Evolutionary conservation across 2,329 filamentous ascomycete genomes (phyloP), one percentile per base, ranked within the genome.

Genomic region (Coleophoma crateriformis): DNA sequence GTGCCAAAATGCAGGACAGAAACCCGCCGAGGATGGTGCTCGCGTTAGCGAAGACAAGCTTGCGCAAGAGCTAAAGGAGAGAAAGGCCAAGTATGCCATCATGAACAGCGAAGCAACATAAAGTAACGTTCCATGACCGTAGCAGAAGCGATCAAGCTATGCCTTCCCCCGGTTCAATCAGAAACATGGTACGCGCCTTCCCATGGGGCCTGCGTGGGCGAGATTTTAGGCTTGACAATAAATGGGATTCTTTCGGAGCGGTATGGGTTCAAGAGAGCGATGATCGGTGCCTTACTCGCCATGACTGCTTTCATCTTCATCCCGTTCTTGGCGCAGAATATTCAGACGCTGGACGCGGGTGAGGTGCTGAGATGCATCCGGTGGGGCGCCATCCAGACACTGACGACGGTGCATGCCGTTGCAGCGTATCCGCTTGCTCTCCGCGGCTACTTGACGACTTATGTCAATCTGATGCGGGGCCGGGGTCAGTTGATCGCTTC

Each of bases 401-500:
- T 59, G 27, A 58, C 57, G 4, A 54, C 48, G 8, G 33, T 34
- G 10, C 61, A 63, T 34, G 58, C 60, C 2, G 58, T 38, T 14
- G 59, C 62, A 10, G 58, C 61, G 1, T 57, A 55, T 13, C 57
- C 59, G 7, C 58, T 58, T 8, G 52, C 61, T 8, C 49, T 63
- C 4, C 42, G 59, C 17, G 51, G 57, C 0, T 63, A 62, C 34
- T 46, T 45, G 22, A 55, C 34, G 0, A 75, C 74, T 1, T 77
- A 75, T 47, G 71, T 74, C 54, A 75, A 75, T 58, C 68, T 75
- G 57, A 76, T 74, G 66, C 78, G 74, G 74, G 74, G 54, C 7
- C 49, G 74, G 8, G 71, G 72, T 19, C 72, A 74, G 51, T 56
- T 74, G 42, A 69, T 74, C 48, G 71, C 71, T 17, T 65, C 73